Evolutionary conservation across 2,329 filamentous ascomycete genomes (phyloP).

Genomic region (Lachnellula hyalina): DNA sequence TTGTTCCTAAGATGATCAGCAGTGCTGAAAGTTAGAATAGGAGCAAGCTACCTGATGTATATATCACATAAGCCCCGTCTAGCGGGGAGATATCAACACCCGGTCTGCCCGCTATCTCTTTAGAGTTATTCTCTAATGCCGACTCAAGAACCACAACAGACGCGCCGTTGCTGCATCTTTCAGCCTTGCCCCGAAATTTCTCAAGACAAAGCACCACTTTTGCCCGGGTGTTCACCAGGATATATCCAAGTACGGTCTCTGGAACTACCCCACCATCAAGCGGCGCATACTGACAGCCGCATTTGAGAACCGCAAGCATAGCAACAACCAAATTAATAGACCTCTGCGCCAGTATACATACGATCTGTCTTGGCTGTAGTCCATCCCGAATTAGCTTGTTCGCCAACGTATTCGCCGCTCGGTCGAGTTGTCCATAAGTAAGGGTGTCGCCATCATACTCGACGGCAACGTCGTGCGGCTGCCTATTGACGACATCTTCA

Average conservation of each 20-base stretch:
- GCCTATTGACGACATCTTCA: too few relatives aligned
- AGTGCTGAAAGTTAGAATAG: slow-evolving; percentile 36
- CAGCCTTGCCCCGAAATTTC: slow-evolving; percentile 29
- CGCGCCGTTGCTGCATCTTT: slow-evolving; percentile 6
- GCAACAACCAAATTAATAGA: slow-evolving; percentile 53
- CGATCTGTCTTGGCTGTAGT: slow-evolving; percentile 40
- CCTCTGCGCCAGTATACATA: slow-evolving; percentile 51
- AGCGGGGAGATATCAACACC: slow-evolving; percentile 4
- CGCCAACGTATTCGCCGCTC: too few relatives aligned
- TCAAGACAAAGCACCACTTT: slow-evolving; percentile 43
- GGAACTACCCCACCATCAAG: slow-evolving; percentile 51
- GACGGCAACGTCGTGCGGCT: too few relatives aligned
- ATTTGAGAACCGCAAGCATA: slow-evolving; percentile 51
- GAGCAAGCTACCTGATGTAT: slow-evolving; percentile 26
- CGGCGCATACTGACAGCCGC: slow-evolving; percentile 54
- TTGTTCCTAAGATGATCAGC: slow-evolving; percentile 40
- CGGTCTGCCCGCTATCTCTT: slow-evolving; percentile 1
- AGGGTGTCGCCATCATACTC: too few relatives aligned
- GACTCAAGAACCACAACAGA: slow-evolving; percentile 14
- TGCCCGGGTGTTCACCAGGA: slow-evolving; percentile 42
- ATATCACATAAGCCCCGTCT: slow-evolving; percentile 22
- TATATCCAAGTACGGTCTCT: slow-evolving; percentile 43
- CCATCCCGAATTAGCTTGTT: slow-evolving; percentile 24
- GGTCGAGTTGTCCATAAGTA: too few relatives aligned
- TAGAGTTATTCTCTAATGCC: not conserved